Percentiles rank a stretch among this genome's conserved stretches.
Evolutionary conservation across 2,329 filamentous ascomycete species (phyloP).

Genomic region (Epichloe scottii): DNA sequence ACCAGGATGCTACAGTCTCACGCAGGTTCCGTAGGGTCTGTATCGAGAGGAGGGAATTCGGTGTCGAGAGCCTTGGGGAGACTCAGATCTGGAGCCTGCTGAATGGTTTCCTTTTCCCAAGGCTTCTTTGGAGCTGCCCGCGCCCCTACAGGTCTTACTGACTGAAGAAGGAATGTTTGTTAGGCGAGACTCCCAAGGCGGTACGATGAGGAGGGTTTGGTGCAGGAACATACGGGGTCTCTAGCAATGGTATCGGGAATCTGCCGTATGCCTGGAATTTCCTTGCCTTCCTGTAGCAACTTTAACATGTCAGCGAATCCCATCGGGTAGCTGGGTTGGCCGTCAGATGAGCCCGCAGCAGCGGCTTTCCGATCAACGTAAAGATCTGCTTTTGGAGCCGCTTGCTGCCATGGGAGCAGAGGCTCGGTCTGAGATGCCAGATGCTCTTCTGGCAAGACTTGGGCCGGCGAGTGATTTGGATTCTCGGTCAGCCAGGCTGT

Average conservation of each 20-base stretch:
- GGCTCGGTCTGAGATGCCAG: constrained; percentile 3
- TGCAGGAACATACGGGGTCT: constrained; percentile 43
- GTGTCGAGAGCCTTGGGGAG: constrained; percentile 18
- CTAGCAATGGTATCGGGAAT: constrained; percentile 70
- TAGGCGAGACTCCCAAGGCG: neutral
- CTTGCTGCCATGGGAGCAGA: constrained; percentile 33
- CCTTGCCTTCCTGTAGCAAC: constrained; percentile 68
- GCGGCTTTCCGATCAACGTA: constrained; percentile 27
- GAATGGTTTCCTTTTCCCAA: constrained; percentile 55
- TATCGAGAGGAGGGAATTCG: constrained; percentile 25
- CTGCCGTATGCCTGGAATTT: constrained; percentile 76
- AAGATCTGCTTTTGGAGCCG: constrained; percentile 35
- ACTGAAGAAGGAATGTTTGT: constrained; percentile 15
- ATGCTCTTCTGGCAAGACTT: constrained; percentile 25
- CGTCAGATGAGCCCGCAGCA: constrained; percentile 12
- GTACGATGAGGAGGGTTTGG: neutral
- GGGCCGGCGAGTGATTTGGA: constrained; percentile 20
- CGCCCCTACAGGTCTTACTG: constrained; percentile 34
- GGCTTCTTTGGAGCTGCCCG: constrained; percentile 46
- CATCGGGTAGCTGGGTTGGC: constrained; percentile 61
- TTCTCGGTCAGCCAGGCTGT: constrained; percentile 44
- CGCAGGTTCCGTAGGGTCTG: neutral
- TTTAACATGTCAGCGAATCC: constrained; percentile 79
- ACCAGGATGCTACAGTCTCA: neutral
- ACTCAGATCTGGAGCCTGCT: constrained; percentile 10